Percentiles rank a stretch among this genome's conserved stretches.
Evolutionary conservation across 2,329 filamentous ascomycete species (phyloP).

Genomic region (Aureobasidium namibiae): DNA sequence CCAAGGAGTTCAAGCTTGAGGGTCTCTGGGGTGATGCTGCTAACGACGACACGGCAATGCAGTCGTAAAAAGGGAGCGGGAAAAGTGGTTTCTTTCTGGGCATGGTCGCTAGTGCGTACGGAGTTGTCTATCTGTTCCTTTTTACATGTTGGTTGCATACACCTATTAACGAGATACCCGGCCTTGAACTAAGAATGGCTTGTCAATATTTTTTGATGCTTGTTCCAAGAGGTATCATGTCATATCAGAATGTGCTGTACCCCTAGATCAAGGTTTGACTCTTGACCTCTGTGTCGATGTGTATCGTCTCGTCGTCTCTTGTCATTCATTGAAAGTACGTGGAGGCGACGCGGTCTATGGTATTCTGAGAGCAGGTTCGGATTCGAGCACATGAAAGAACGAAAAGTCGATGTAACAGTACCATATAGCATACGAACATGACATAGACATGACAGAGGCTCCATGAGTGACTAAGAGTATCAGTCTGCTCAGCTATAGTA

Average conservation of each 20-base stretch:
- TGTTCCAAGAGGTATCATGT: neutral
- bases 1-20: slow-evolving; percentile 46
- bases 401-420: too few species aligned
- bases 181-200: slow-evolving; percentile 11
- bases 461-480: neutral
- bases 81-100: slow-evolving; percentile 3
- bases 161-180: slow-evolving; percentile 10
- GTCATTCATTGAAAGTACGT: too few species aligned
- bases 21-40: slow-evolving; percentile 67
- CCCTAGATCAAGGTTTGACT: too few species aligned
- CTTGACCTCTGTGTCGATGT: too few species aligned
- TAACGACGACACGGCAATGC: slow-evolving; percentile 9
- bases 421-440: too few species aligned
- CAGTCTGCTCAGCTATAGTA: neutral
- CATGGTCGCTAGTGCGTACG: slow-evolving; percentile 6
- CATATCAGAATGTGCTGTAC: too few species aligned
- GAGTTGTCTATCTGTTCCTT: slow-evolving; percentile 2
- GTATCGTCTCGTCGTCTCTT: too few species aligned
- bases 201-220: neutral
- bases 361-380: too few species aligned
- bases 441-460: too few species aligned
- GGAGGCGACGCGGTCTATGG: too few species aligned
- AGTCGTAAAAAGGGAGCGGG: neutral
- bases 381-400: too few species aligned
- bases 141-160: slow-evolving; percentile 5